A percentile compares a stretch with the other conserved stretches of the same genome.
Conservation (phyloP, 768 basidiomycete species). For the Chlorophyllum brunneum region DNA sequence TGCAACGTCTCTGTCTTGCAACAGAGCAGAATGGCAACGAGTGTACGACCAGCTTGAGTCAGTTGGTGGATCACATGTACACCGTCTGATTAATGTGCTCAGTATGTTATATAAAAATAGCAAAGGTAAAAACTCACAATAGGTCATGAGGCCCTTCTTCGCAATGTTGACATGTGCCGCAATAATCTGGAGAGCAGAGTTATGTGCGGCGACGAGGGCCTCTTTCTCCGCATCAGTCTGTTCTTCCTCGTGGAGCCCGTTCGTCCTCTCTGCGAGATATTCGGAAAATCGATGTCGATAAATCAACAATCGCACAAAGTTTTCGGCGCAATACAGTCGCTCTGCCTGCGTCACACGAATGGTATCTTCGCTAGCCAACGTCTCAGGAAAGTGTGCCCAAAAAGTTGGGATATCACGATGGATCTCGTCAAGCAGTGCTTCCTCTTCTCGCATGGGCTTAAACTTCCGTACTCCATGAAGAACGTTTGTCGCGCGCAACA, state of each 20-base stretch:
- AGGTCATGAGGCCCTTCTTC: constrained; percentile 89
- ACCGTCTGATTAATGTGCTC: constrained; percentile 53
- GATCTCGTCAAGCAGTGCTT: constrained; percentile 78
- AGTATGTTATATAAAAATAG: constrained; percentile 9
- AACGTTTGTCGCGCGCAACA: constrained; percentile 64
- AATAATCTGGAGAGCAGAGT: constrained; percentile 78
- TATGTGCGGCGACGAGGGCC: constrained; percentile 73
- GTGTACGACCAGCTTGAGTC: constrained; percentile 88
- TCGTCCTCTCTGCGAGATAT: constrained; percentile 65
- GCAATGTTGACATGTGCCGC: constrained; percentile 82
- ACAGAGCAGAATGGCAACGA: constrained; percentile 83
- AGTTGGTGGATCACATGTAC: constrained; percentile 95
- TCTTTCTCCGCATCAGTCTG: constrained; percentile 70
- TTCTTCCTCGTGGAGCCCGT: constrained; percentile 45
- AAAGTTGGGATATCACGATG: constrained; percentile 64
- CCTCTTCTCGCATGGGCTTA: constrained; percentile 75
- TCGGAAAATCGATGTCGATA: constrained; percentile 85
- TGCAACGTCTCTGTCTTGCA: constrained; percentile 80
- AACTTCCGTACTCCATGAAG: constrained; percentile 59
- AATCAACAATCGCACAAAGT: constrained; percentile 83
- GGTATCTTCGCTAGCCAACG: constrained; percentile 79
- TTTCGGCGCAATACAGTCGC: constrained; percentile 82
- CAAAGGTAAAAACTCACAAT: constrained; percentile 56
- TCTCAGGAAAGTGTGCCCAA: constrained; percentile 81
- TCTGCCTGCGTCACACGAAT: constrained; percentile 88